phyloP scores from a whole-genome alignment of 2,329 filamentous ascomycete genomes.

The Neofusicoccum sp. region DNA sequence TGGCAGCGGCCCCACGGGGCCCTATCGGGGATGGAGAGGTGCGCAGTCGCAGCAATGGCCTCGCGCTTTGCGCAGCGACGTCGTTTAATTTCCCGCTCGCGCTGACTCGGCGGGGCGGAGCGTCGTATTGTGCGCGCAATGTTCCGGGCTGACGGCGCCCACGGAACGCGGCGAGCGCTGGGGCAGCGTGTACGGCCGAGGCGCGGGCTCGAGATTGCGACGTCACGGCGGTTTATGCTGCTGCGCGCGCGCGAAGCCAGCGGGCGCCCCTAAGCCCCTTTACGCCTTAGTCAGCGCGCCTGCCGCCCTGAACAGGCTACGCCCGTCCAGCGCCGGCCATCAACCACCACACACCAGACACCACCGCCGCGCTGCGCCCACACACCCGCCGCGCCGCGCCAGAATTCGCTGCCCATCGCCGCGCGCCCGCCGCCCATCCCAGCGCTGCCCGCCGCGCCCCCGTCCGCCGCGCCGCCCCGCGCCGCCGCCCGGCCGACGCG shows the following conservation, averaged over 20 bases:
- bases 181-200: background rate
- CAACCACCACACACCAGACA: background rate
- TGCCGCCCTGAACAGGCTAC: slow-evolving; percentile 1
- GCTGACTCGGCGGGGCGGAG: background rate
- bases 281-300: slow-evolving; percentile 5
- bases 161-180: background rate
- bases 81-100: background rate
- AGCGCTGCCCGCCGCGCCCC: background rate
- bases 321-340: background rate
- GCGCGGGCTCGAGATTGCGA: background rate
- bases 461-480: background rate
- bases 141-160: background rate
- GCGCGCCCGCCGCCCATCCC: background rate
- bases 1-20: slow-evolving; percentile 8
- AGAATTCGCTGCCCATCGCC: background rate
- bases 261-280: slow-evolving; percentile 12
- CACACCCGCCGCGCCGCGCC: background rate
- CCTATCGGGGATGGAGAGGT: background rate
- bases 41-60: background rate
- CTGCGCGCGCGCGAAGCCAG: background rate
- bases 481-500: background rate
- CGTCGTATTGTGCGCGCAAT: slow-evolving; percentile 5
- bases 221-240: background rate
- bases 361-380: background rate
- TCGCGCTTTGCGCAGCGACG: background rate